Percentiles rank a stretch among this genome's conserved stretches.
Conservation (phyloP, 1,139 yeast genomes). For the Suhomyces wounanorum region DNA sequence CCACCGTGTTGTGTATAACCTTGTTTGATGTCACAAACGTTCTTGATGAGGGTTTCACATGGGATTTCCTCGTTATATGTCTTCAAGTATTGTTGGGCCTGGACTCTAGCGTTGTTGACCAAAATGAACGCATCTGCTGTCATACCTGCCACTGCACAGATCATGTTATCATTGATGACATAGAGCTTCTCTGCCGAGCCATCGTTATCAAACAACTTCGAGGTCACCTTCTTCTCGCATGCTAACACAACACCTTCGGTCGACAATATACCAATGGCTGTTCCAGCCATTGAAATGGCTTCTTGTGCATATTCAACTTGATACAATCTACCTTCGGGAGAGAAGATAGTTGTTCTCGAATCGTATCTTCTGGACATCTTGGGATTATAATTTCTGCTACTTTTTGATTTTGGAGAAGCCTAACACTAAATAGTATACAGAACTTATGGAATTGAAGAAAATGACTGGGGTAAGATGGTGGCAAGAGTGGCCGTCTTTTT, state of each 20-base stretch:
- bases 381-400: neutral
- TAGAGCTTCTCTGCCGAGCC: constrained; percentile 92
- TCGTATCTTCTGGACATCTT: constrained; percentile 66
- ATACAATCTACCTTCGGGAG: constrained; percentile 97
- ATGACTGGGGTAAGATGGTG: constrained; percentile 7
- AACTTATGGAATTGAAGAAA: neutral
- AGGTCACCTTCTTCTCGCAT: constrained; percentile 93
- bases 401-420: neutral
- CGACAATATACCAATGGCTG: constrained; percentile 93
- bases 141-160: constrained; percentile 98
- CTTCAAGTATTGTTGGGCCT: constrained; percentile 82
- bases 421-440: neutral
- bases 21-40: constrained; percentile 91
- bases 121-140: constrained; percentile 95
- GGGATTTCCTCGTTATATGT: constrained; percentile 91
- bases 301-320: constrained; percentile 97
- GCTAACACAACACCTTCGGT: constrained; percentile 93
- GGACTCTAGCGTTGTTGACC: constrained; percentile 81
- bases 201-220: constrained; percentile 90
- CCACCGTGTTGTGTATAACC: constrained; percentile 99
- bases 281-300: constrained; percentile 97
- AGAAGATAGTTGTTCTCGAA: constrained; percentile 96
- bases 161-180: constrained; percentile 71
- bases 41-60: constrained; percentile 83
- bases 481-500: constrained; percentile 3